Evolutionary conservation across 495 filamentous ascomycete genomes (phyloP), one percentile per base, ranked within the genome.

Genomic region (Aspergillus cavernicola): DNA sequence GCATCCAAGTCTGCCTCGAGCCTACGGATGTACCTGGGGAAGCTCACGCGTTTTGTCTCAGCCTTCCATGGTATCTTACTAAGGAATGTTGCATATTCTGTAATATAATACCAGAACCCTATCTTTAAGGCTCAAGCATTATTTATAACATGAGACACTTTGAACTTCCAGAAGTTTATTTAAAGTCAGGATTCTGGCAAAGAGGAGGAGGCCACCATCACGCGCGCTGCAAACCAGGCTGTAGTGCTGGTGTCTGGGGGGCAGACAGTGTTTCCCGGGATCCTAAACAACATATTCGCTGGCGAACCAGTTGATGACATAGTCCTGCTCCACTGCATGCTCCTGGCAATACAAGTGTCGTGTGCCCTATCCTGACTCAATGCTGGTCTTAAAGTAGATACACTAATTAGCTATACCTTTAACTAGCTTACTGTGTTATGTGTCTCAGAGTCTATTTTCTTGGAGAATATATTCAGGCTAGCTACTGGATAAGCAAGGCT

Each of bases 241-340:
- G 24, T 28, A 4, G 24, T 28, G 4, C 24, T 28, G 24, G 24
- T 28, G 24, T 28, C 9, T 28, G 24, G 24, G 3, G 33, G 33
- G 4, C 33, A 36, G 33, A 16, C 33, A n/a, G 55, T 9, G 39
- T 39, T 3, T 12, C 4, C 2, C 11, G 58, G 68, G 5, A 61
- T 82, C n/a, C 74, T 66, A 43, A 79, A 79, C 0, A 63, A n/a
- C 0, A 74, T 84, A 19, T 80, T 79, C 43, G 59, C 71, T 23
- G 31, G 45, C 0, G 51, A 62, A 0, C 64, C 73, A 8, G 41
- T 71, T 1, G 23, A 60, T 1, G 66, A 79, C 43, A 13, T 67
- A 0, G 69, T 78, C 8, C 48, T 47, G 1, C 58, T 80, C 0
- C 78, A 82, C 8, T 52, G 46, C 49, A 56, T 45, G 2, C 52